Evolutionary conservation across 371 early-diverging fungal genomes (phyloP).

Genomic region (Cokeromyces recurvatus): DNA sequence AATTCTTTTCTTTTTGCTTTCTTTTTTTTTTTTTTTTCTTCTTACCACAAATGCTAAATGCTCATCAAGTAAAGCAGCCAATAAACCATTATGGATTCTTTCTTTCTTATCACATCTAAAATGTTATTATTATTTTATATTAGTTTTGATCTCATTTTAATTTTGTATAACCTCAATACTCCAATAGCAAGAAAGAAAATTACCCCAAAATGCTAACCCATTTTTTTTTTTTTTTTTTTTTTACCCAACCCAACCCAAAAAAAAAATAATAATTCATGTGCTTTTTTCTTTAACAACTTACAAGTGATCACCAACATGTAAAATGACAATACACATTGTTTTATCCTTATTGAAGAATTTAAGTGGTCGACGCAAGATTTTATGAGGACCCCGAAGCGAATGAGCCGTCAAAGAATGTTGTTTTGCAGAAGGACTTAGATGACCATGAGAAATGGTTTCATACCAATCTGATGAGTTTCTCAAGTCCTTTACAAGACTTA

Average conservation of each 20-base stretch:
- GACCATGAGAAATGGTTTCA: slow-evolving; percentile 27
- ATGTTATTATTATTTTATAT: background rate
- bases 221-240: slow-evolving; percentile 1
- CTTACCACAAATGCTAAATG: slow-evolving; percentile 49
- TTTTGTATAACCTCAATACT: background rate
- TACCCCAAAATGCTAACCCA: slow-evolving; percentile 5
- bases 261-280: no score
- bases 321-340: slow-evolving; percentile 31
- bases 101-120: slow-evolving; percentile 56
- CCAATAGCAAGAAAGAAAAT: slow-evolving; percentile 1
- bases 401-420: slow-evolving; percentile 43
- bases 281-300: slow-evolving; percentile 17
- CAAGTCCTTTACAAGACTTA: slow-evolving; percentile 20
- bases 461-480: slow-evolving; percentile 21
- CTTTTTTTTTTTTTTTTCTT: background rate
- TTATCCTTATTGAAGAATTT: slow-evolving; percentile 37
- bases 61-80: slow-evolving; percentile 69
- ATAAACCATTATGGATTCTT: slow-evolving; percentile 68
- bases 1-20: background rate
- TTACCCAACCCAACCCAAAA: no score
- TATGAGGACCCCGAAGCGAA: slow-evolving; percentile 42
- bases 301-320: slow-evolving; percentile 34
- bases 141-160: background rate
- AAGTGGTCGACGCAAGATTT: slow-evolving; percentile 39
- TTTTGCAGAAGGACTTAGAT: slow-evolving; percentile 26